Conservation (phyloP, 148 eudicot genomes). For the Rhododendron griersonianum region DNA sequence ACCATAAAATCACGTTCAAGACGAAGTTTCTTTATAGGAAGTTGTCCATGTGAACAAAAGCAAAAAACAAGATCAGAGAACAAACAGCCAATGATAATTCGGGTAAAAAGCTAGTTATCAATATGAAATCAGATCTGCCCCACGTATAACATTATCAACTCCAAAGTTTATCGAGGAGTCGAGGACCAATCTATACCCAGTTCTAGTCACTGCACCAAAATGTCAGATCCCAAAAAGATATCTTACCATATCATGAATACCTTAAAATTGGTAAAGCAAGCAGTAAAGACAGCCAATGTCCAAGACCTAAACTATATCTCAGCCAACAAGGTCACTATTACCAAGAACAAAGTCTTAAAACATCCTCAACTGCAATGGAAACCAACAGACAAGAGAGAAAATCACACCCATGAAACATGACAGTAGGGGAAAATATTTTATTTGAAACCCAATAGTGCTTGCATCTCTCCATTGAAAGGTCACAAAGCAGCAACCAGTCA, state of each 20-base stretch:
- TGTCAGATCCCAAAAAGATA: background rate
- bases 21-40: background rate
- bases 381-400: background rate
- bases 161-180: background rate
- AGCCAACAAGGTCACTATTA: background rate
- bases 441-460: background rate
- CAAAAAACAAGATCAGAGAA: slow-evolving; percentile 3
- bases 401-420: background rate
- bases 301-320: background rate
- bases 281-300: background rate
- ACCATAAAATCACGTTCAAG: background rate
- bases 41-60: background rate
- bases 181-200: background rate
- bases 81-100: background rate
- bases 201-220: background rate
- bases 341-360: background rate
- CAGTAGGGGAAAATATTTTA: background rate
- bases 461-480: background rate
- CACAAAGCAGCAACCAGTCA: background rate
- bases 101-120: background rate
- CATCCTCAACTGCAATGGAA: background rate
- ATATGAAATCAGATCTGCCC: background rate
- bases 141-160: background rate
- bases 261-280: background rate
- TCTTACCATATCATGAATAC: background rate